phyloP scores from a whole-genome alignment of 768 basidiomycete genomes.

The Lactarius tabidus region DNA sequence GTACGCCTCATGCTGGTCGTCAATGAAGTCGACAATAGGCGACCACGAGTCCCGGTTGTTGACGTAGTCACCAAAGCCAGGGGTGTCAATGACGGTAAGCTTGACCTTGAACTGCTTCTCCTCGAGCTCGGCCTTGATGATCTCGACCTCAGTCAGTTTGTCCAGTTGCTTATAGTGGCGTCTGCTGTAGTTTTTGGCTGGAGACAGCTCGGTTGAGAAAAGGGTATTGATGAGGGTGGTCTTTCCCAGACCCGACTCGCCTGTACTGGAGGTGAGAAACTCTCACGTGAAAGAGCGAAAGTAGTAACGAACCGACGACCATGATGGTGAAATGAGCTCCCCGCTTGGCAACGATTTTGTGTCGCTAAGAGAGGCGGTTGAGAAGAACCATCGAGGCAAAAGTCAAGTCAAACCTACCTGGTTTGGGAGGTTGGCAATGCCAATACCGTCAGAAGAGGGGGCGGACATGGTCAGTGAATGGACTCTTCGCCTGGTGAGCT shows the following conservation, averaged over 20 bases:
- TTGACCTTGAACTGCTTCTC: slow-evolving; percentile 99
- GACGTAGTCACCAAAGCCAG: slow-evolving; percentile 99
- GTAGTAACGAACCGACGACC: slow-evolving; percentile 79
- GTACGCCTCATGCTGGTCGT: slow-evolving; percentile 92
- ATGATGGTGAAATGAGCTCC: slow-evolving; percentile 99
- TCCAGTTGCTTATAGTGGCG: slow-evolving; percentile 96
- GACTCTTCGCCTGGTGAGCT: neutral
- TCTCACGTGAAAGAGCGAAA: neutral
- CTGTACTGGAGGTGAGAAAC: slow-evolving; percentile 37
- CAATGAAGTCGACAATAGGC: slow-evolving; percentile 97
- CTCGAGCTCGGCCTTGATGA: slow-evolving; percentile 99
- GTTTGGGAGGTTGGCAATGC: slow-evolving; percentile 96
- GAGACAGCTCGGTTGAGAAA: slow-evolving; percentile 94
- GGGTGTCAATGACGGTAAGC: slow-evolving; percentile 97
- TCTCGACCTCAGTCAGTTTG: slow-evolving; percentile 97
- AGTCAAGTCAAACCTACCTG: slow-evolving; percentile 51
- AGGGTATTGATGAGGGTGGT: slow-evolving; percentile 98
- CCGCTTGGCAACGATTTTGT: slow-evolving; percentile 97
- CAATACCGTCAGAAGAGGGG: slow-evolving; percentile 64
- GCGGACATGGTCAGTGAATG: slow-evolving; percentile 22
- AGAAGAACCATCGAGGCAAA: slow-evolving; percentile 31
- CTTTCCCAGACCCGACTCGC: slow-evolving; percentile 96
- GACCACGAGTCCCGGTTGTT: slow-evolving; percentile 99
- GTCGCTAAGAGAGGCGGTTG: slow-evolving; percentile 54
- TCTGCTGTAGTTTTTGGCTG: slow-evolving; percentile 82